phyloP scores from a whole-genome alignment of 805 yeast genomes.

The Maudiozyma serrabonitensis region DNA sequence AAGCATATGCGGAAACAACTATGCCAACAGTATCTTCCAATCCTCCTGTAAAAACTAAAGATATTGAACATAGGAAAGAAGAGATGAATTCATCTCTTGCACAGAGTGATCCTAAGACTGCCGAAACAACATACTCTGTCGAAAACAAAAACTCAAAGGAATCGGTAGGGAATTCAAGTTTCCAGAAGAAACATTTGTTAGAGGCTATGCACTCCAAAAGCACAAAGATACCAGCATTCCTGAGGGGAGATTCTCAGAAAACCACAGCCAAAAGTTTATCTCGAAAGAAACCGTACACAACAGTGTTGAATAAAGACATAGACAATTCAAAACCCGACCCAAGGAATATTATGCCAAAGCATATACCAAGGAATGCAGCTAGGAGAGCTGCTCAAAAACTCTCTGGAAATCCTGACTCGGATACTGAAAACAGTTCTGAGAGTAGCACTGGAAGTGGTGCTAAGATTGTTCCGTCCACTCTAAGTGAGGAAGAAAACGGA shows the following conservation, averaged over 20 bases:
- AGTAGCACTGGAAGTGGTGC: neutral
- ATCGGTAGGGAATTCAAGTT: constrained; percentile 13
- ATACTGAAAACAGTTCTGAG: neutral
- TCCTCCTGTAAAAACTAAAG: too few relatives aligned
- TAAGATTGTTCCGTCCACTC: neutral
- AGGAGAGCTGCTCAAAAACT: constrained; percentile 23
- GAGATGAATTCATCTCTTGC: too few relatives aligned
- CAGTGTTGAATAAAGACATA: constrained; percentile 21
- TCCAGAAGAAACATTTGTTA: constrained; percentile 23
- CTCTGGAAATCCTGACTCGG: constrained; percentile 8
- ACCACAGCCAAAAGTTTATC: constrained; percentile 2
- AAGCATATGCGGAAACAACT: neutral
- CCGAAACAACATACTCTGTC: neutral
- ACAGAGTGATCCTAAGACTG: too few relatives aligned
- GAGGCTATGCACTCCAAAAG: constrained; percentile 19
- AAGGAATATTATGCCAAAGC: constrained; percentile 22
- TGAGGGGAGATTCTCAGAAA: constrained; percentile 7
- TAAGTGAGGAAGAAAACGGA: constrained; percentile 1
- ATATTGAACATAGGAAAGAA: too few relatives aligned
- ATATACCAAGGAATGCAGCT: constrained; percentile 25
- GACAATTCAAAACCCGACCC: constrained; percentile 26
- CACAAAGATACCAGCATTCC: constrained; percentile 14
- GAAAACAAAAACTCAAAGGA: neutral
- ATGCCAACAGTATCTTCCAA: too few relatives aligned
- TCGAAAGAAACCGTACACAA: constrained; percentile 21